Base-by-base conservation (phyloP, 2,329 filamentous ascomycete genomes). In the Diaporthe amygdali region DNA sequence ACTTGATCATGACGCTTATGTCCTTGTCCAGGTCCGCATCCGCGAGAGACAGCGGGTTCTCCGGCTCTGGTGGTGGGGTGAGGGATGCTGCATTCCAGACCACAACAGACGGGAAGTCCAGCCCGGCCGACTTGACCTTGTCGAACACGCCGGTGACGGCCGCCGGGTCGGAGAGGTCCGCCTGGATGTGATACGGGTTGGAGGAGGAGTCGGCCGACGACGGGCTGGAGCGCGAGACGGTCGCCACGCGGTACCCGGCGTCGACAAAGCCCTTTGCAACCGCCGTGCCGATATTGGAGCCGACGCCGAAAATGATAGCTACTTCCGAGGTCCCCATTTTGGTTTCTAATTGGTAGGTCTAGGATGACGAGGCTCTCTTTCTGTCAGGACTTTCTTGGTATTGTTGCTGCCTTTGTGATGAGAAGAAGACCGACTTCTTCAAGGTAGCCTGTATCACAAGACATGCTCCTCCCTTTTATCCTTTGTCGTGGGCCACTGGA, bases 281-380 rank as follows among this genome's bases (percentile, higher is more conserved):
- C 39, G 66, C 67, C 44, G 63, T 49, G 30, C 73, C 73, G 32
- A 74, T 49, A 52, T 73, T 74, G 56, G 69, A 51, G 46, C 72
- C 73, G 34, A 49, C 46, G 46, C 73, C 72, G 68, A 74, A 72
- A 52, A 74, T 70, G 55, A 74, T 17, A 46, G 61, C 73, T 27
- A 69, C 56, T 47, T 55, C 67, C 17, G 71, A 68, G 17, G 52
- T 44, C 2, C 61, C 54, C 44, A 54, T 72, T 41, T 32, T 30
- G 5, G 14, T 30, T 20, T 14, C 32, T 34, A 30, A 20, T 47
- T 37, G 1, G 14, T 20, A 22, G 6, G 7, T 8, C 15, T 2
- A 10, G 2, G 10, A 20, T 5, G 34, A 5, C 5, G 12, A 22
- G 14, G 20, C 3, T 47, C 2, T 10, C n/a, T n/a, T n/a, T n/a